Evolutionary conservation across 345 rosid genomes (phyloP), one percentile per base, ranked within the genome.

Genomic region (Cardiospermum halicacabum): DNA sequence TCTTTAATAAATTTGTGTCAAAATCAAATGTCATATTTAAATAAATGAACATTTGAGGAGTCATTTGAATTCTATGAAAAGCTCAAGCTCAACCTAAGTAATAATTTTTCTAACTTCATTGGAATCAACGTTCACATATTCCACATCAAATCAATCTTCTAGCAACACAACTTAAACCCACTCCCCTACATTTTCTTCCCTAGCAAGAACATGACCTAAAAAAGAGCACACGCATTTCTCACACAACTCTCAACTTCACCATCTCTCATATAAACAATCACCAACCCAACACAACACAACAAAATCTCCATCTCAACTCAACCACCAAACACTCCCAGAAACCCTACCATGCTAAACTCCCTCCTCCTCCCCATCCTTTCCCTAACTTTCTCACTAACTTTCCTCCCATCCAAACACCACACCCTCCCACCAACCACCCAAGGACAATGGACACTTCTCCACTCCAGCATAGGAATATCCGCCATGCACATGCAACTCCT

Each of bases 401-500:
- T 36, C 53, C 32, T 24, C 43, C 28, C 59, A 51, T 11, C 50
- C 50, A 47, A 47, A 47, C 50, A 18, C 22, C 0, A 7, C 74
- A 3, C 21, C 7, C 16, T n/a, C 19, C 8, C 36, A 12, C 43
- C n/a, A n/a, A 2, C 25, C 58, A 48, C 18, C 32, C 62, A 58
- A 48, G 84, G 84, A 39, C 49, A 67, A 49, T 89, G 98, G 94
- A 69, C 65, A 19, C 82, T 83, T 5, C 70, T 92, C 58, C 90
- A 77, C 7, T 72, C 65, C n/a, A 88, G 81, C 69, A 58, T 85
- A 53, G 97, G 98, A 68, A 73, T 92, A 37, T 84, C 97, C 0
- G 93, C 93, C 40, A 92, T 92, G 98, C 98, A 89, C 72, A 92
- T 92, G 96, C 98, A 89, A 1, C 89, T 92, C 10, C 65, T 92